Evolutionary conservation across 2,329 filamentous ascomycete genomes (phyloP).

Genomic region (Biscogniauxia mediterranea): DNA sequence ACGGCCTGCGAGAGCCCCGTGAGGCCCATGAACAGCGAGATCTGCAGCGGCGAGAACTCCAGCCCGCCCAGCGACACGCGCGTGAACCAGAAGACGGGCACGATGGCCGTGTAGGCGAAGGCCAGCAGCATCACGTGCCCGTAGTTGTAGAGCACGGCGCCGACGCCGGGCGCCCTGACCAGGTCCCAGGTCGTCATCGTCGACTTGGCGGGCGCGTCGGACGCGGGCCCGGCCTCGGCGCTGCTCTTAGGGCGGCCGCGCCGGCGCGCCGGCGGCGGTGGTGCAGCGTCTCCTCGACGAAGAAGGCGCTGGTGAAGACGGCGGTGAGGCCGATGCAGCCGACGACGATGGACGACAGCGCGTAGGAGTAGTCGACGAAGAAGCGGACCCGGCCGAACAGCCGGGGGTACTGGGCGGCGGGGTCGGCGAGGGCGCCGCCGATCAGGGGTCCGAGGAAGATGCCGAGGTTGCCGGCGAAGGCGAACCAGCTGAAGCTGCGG

Average conservation of each 20-base stretch:
- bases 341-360: constrained; percentile 59
- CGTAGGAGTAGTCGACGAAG: constrained; percentile 64
- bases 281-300: constrained; percentile 61
- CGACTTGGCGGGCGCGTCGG: constrained; percentile 18
- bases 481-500: constrained; percentile 72
- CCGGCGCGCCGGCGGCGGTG: constrained; percentile 12
- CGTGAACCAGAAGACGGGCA: constrained; percentile 69
- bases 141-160: constrained; percentile 64
- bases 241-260: background rate
- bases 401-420: constrained; percentile 59
- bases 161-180: constrained; percentile 61
- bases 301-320: constrained; percentile 51
- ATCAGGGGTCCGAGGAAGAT: constrained; percentile 70
- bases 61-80: constrained; percentile 61
- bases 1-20: constrained; percentile 65
- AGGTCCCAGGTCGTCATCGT: constrained; percentile 55
- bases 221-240: constrained; percentile 17
- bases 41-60: constrained; percentile 59
- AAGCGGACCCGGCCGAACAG: constrained; percentile 56
- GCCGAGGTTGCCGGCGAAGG: constrained; percentile 71
- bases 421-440: constrained; percentile 68
- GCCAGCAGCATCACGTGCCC: constrained; percentile 66
- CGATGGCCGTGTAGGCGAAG: constrained; percentile 68
- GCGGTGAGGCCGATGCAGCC: constrained; percentile 53
- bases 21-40: constrained; percentile 64